Evolutionary conservation across 179 eudicot genomes (phyloP), one percentile per base, ranked within the genome.

Genomic region (Vitellaria paradoxa): DNA sequence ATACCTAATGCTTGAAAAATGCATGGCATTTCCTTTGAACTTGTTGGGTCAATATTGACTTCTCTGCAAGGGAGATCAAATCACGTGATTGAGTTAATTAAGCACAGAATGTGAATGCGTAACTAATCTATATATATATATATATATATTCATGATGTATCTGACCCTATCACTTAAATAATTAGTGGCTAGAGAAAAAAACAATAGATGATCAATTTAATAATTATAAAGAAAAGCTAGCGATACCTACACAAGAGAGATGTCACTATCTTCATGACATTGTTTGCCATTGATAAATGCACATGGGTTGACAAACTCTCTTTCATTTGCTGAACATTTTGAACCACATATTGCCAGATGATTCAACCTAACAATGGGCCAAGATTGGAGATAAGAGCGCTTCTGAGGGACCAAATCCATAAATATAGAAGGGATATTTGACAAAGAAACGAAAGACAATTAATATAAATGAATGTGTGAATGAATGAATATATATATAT

Each of bases 291-390:
- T 60, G 68, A 21, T 13, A 40, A 46, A 45, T 11, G 66, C 66
- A 60, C 55, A 74, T 61, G 80, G 80, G 80, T 61, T 75, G 60
- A 70, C 69, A 77, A 70, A 62, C 37, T 30, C 46, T 74, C 56
- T 24, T 77, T 68, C 57, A 57, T 56, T 77, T 42, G 56, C 68
- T 59, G 59, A 46, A 50, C 21, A 70, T 2, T 65, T 53, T 53
- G 52, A 76, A 42, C 73, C 73, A 55, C 21, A 55, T 50, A 53
- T 67, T 66, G 61, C 46, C 78, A 75, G 20, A 23, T 23, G 65
- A 50, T 20, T 75, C 5, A 63, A 14, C 50, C 1, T 15, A 23
- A 23, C 49, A 70, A 2, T 30, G 70, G 50, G 46, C 23, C 10
- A 59, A 59, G 1, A 17, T 14, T 59, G 18, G 5, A 59, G 63